Evolutionary conservation across 495 filamentous ascomycete species (phyloP).

Genomic region (Pseudoneurospora amorphoporcata): DNA sequence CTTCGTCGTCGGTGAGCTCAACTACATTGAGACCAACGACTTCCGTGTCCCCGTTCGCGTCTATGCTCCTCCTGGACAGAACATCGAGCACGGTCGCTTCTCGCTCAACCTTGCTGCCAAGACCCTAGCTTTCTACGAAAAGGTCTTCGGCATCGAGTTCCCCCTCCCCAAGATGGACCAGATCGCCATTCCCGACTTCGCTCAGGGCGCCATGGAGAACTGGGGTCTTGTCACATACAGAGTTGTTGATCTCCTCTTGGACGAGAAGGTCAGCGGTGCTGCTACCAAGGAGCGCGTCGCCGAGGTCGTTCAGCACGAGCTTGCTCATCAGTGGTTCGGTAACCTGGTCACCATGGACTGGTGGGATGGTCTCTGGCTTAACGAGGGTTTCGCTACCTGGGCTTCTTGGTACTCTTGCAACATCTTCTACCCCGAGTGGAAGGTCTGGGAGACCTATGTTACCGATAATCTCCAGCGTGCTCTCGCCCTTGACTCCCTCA

Average conservation of each 20-base stretch:
- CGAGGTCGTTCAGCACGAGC: conserved; percentile 90
- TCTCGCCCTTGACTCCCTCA: conserved; percentile 75
- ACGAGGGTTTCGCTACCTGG: conserved; percentile 98
- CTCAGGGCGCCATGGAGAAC: conserved; percentile 95
- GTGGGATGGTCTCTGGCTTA: conserved; percentile 98
- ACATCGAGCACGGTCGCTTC: conserved; percentile 58
- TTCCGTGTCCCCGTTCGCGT: conserved; percentile 68
- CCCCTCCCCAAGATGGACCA: conserved; percentile 90
- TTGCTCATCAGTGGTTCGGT: conserved; percentile 98
- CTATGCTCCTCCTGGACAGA: conserved; percentile 51
- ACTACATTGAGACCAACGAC: conserved; percentile 61
- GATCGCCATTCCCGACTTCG: conserved; percentile 93
- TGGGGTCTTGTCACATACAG: conserved; percentile 96
- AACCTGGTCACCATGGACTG: conserved; percentile 99
- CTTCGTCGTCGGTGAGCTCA: conserved; percentile 67
- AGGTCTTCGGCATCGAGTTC: conserved; percentile 62
- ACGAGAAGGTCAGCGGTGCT: conserved; percentile 86
- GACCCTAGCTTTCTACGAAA: conserved; percentile 63
- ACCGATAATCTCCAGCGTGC: conserved; percentile 84
- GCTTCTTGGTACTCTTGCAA: conserved; percentile 63
- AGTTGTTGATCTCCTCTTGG: conserved; percentile 81
- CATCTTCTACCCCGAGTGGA: conserved; percentile 93
- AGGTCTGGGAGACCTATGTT: conserved; percentile 95
- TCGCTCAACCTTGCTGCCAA: conserved; percentile 58
- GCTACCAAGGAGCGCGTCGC: conserved; percentile 87